Percentiles rank a stretch among this genome's conserved stretches.
These are phyloP conservation scores for Termitomyces sp. DNA, from an alignment of 768 basidiomycete genomes.

Conservation along the genomic window DNA sequence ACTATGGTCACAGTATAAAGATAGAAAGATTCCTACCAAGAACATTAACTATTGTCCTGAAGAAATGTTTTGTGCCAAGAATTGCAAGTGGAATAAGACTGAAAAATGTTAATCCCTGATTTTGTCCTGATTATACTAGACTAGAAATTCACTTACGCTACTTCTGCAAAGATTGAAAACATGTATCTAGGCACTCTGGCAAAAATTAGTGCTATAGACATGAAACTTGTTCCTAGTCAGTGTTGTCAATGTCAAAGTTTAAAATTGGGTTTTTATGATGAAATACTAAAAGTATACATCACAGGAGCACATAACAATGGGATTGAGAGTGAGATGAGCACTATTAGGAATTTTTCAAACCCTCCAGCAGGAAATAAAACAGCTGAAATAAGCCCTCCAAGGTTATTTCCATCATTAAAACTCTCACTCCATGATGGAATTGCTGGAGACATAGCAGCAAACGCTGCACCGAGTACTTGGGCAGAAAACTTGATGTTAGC, in stretches of 20 bases:
- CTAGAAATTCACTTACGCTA: slow-evolving; percentile 45
- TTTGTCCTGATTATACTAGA: not conserved
- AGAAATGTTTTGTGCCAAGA: slow-evolving; percentile 64
- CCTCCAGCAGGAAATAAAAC: slow-evolving; percentile 55
- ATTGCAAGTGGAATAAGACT: slow-evolving; percentile 66
- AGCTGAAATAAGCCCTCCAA: slow-evolving; percentile 61
- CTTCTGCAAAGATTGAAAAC: slow-evolving; percentile 54
- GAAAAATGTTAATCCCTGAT: not conserved
- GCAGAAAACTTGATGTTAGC: slow-evolving; percentile 26
- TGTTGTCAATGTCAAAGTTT: not conserved
- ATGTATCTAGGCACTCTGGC: slow-evolving; percentile 62
- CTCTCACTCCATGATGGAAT: slow-evolving; percentile 53
- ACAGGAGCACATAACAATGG: slow-evolving; percentile 71
- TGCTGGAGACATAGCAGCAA: slow-evolving; percentile 48
- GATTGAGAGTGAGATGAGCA: slow-evolving; percentile 68
- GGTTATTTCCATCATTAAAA: slow-evolving; percentile 45
- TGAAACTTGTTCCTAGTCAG: slow-evolving; percentile 48
- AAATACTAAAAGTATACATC: slow-evolving; percentile 65
- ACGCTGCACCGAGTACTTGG: slow-evolving; percentile 63
- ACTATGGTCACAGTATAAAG: not conserved
- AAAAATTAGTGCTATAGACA: slow-evolving; percentile 53
- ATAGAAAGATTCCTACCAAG: slow-evolving; percentile 37
- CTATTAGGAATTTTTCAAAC: slow-evolving; percentile 69
- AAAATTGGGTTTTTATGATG: not conserved
- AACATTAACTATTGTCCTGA: slow-evolving; percentile 56